Conservation (phyloP, 2,329 filamentous ascomycete genomes). For the Pseudogymnoascus sp. region DNA sequence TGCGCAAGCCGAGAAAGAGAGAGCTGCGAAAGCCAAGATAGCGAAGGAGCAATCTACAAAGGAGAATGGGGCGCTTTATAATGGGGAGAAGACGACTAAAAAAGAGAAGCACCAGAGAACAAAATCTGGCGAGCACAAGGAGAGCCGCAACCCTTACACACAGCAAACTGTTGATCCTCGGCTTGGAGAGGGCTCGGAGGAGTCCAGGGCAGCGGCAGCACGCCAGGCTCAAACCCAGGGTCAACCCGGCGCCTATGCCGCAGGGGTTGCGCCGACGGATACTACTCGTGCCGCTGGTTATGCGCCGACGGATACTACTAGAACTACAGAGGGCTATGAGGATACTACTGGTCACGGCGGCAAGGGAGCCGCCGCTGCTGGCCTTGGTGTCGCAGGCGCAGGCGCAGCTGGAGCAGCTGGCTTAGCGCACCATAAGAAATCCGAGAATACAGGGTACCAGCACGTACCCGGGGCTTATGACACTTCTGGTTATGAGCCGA, state of each 20-base stretch:
- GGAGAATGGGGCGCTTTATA: background rate
- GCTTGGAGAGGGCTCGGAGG: background rate
- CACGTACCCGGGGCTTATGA: background rate
- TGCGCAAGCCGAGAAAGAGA: background rate
- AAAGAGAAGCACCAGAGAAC: background rate
- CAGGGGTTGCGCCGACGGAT: background rate
- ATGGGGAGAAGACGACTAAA: background rate
- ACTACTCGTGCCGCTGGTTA: background rate
- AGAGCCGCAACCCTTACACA: conserved; percentile 4
- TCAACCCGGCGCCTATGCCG: background rate
- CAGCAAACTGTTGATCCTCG: conserved; percentile 9
- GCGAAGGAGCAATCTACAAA: background rate
- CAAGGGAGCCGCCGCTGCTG: background rate
- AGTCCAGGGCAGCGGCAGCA: conserved; percentile 14
- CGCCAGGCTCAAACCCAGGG: conserved; percentile 20
- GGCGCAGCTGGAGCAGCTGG: background rate
- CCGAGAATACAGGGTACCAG: too few relatives aligned
- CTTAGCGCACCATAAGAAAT: too few relatives aligned
- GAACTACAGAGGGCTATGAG: background rate
- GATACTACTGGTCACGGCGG: background rate
- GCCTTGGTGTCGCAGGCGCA: background rate
- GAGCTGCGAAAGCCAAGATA: background rate
- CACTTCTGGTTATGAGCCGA: background rate
- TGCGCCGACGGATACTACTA: too few relatives aligned
- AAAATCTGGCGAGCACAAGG: background rate